Percentiles rank a stretch among this genome's conserved stretches.
phyloP scores from a whole-genome alignment of 148 eudicot genomes.

The Amaranthus cruentus region DNA sequence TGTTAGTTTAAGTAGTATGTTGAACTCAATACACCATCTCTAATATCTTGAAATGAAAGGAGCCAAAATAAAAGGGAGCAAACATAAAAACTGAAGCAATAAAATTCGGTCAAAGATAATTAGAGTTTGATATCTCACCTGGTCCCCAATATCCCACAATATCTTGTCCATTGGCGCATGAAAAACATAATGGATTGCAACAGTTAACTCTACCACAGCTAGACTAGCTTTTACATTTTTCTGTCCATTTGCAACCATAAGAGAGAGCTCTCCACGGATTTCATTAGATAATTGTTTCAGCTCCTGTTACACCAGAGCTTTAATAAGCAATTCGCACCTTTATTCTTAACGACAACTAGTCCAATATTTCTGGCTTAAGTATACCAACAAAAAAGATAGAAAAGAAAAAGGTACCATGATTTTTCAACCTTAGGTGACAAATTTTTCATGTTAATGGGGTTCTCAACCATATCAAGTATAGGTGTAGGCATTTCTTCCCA shows the following conservation, averaged over 20 bases:
- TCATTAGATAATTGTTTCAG: conserved; percentile 74
- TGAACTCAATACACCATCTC: background rate
- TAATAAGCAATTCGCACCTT: conserved; percentile 1
- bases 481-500: conserved; percentile 74
- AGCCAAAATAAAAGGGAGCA: background rate
- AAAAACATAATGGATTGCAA: conserved; percentile 85
- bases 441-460: conserved; percentile 74
- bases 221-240: conserved; percentile 53
- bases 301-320: conserved; percentile 49
- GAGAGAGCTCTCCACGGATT: conserved; percentile 62
- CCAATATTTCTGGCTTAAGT: background rate
- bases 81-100: background rate
- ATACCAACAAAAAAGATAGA: conserved; percentile 16
- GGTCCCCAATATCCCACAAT: conserved; percentile 80
- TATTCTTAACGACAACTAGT: background rate
- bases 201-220: conserved; percentile 73
- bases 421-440: conserved; percentile 65
- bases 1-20: background rate
- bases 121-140: conserved; percentile 40
- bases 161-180: conserved; percentile 87
- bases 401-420: conserved; percentile 39
- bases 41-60: background rate
- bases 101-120: background rate
- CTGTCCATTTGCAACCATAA: conserved; percentile 47
- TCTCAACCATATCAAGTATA: conserved; percentile 77